A percentile compares a stretch with the other conserved stretches of the same genome.
phyloP scores from a whole-genome alignment of 805 yeast genomes.

The Candida maris region DNA sequence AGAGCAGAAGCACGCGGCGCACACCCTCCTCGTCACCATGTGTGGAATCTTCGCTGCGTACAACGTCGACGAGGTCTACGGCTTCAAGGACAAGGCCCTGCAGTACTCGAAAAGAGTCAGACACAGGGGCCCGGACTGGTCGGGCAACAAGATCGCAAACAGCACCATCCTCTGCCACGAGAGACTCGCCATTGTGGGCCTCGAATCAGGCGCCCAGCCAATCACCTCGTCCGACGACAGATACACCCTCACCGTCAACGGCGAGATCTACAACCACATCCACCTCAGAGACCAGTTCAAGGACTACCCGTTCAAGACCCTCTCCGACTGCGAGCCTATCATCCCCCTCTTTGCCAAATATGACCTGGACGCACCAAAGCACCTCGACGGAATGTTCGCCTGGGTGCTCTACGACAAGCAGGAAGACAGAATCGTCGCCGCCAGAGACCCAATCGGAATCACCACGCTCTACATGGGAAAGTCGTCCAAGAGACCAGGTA shows the following conservation, averaged over 20 bases:
- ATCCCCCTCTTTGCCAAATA: constrained; percentile 87
- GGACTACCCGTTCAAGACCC: constrained; percentile 76
- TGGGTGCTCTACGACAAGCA: constrained; percentile 84
- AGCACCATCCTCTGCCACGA: constrained; percentile 86
- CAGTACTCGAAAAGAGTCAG: constrained; percentile 89
- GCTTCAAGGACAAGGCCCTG: constrained; percentile 82
- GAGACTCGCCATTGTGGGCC: constrained; percentile 95
- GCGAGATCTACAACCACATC: constrained; percentile 97
- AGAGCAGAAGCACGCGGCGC: too few relatives aligned
- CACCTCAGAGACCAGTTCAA: constrained; percentile 71
- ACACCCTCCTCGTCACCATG: too few relatives aligned
- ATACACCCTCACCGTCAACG: constrained; percentile 82
- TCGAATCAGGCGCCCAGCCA: constrained; percentile 98
- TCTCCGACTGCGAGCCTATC: constrained; percentile 96
- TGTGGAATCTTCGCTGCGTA: constrained; percentile 98
- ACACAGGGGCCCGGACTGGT: constrained; percentile 99
- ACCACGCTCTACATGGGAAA: constrained; percentile 96
- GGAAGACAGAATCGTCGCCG: constrained; percentile 87
- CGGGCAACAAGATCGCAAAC: constrained; percentile 81
- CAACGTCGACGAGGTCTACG: constrained; percentile 72
- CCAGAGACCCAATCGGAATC: constrained; percentile 98
- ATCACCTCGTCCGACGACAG: constrained; percentile 75
- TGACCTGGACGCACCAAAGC: constrained; percentile 85
- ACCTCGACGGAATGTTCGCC: constrained; percentile 98
- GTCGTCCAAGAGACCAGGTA: constrained; percentile 59